A percentile compares a stretch with the other conserved stretches of the same genome.
Evolutionary conservation across 169 alveolate species (phyloP).

Genomic region (Babesia gibsoni): DNA sequence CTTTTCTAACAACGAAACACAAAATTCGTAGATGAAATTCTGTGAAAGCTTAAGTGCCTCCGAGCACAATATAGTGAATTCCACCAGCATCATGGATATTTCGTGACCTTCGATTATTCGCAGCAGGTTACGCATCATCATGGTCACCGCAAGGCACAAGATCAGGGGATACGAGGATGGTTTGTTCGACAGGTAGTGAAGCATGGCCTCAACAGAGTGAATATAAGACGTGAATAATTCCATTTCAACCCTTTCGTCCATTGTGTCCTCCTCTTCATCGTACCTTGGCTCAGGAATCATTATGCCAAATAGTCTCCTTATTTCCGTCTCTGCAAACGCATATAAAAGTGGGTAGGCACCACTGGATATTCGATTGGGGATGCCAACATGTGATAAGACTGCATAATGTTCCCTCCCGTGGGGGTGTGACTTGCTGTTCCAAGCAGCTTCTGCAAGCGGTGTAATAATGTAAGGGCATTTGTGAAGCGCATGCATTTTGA

Average conservation of each 20-base stretch:
- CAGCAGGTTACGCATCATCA: slow-evolving; percentile 42
- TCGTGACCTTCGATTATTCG: slow-evolving; percentile 17
- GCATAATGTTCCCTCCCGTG: too few relatives aligned
- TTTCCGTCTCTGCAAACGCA: not conserved
- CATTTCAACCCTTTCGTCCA: slow-evolving; percentile 10
- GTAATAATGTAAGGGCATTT: not conserved
- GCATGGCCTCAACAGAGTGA: slow-evolving; percentile 14
- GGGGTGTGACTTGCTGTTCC: not conserved
- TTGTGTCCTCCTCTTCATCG: not conserved
- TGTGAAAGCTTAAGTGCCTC: slow-evolving; percentile 41
- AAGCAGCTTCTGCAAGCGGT: not conserved
- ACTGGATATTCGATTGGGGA: slow-evolving; percentile 1
- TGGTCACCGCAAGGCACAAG: slow-evolving; percentile 9
- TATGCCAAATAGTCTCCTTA: not conserved
- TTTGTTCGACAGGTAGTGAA: slow-evolving; percentile 29
- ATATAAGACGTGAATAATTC: not conserved
- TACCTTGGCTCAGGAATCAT: not conserved
- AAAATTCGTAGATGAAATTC: slow-evolving; percentile 18
- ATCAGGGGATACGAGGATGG: slow-evolving; percentile 10
- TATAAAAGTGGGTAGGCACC: not conserved
- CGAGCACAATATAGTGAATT: slow-evolving; percentile 20
- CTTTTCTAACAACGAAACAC: not conserved
- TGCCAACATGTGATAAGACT: too few relatives aligned
- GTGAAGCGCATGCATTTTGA: not conserved
- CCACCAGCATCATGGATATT: slow-evolving; percentile 17